Conservation (phyloP, 371 early-diverging fungal species). For the Mucor indicus region DNA sequence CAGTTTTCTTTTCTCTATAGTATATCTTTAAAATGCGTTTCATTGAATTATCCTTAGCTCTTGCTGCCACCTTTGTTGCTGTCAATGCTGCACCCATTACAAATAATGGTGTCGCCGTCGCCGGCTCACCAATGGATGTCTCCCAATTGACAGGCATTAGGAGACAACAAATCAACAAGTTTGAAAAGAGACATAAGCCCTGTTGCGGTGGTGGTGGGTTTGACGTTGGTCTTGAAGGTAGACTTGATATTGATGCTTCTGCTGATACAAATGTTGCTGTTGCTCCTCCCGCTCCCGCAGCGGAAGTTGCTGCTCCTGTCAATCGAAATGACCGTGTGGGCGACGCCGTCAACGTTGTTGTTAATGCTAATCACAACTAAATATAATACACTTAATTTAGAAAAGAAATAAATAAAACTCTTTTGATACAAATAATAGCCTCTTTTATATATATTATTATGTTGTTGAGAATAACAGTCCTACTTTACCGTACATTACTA, state of each 20-base stretch:
- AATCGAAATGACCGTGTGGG: not conserved
- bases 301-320: not conserved
- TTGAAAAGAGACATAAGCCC: too few relatives aligned
- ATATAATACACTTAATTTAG: too few relatives aligned
- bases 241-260: not conserved
- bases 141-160: too few relatives aligned
- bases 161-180: too few relatives aligned
- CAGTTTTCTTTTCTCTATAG: not conserved
- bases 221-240: not conserved
- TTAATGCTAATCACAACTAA: not conserved
- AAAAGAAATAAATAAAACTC: too few relatives aligned
- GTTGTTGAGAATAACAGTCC: too few relatives aligned
- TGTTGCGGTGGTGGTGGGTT: too few relatives aligned
- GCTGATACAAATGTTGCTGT: not conserved
- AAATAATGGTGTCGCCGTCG: too few relatives aligned
- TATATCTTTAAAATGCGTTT: not conserved
- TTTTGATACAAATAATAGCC: too few relatives aligned
- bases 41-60: not conserved
- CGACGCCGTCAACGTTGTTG: not conserved
- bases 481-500: too few relatives aligned
- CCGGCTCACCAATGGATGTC: too few relatives aligned
- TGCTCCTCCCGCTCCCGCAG: not conserved
- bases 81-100: constrained; percentile 2
- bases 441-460: too few relatives aligned
- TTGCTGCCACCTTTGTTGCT: not conserved